Evolutionary conservation across 148 eudicot species (phyloP).

Genomic region (Pharnaceum exiguum): DNA sequence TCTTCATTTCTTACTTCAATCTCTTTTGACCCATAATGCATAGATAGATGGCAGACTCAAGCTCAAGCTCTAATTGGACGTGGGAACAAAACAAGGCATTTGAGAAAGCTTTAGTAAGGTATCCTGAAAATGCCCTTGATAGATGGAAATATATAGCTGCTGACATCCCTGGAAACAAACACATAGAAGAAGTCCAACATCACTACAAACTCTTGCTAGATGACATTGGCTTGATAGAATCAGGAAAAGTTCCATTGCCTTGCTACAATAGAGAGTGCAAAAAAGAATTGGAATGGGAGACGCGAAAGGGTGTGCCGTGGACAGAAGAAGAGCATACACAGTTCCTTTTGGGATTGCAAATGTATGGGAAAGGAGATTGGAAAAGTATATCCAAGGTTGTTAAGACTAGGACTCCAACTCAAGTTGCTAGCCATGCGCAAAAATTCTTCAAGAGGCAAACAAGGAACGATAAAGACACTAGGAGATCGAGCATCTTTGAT

Average conservation of each 20-base stretch:
- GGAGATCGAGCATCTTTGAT: constrained; percentile 30
- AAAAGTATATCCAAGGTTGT: constrained; percentile 28
- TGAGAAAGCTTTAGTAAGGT: constrained; percentile 39
- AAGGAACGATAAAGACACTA: constrained; percentile 1
- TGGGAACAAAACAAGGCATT: constrained; percentile 42
- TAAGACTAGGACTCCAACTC: constrained; percentile 22
- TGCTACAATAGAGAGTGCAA: constrained; percentile 7
- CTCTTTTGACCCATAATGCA: not conserved
- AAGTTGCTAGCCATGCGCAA: constrained; percentile 50
- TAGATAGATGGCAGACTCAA: constrained; percentile 22
- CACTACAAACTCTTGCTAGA: constrained; percentile 28
- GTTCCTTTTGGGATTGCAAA: constrained; percentile 30
- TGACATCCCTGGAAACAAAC: constrained; percentile 38
- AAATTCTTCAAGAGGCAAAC: constrained; percentile 22
- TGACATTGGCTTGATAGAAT: constrained; percentile 35
- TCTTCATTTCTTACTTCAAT: not conserved
- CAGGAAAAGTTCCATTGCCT: constrained; percentile 34
- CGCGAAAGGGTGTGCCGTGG: constrained; percentile 28
- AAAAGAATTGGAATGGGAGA: constrained; percentile 12
- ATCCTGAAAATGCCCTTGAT: constrained; percentile 17
- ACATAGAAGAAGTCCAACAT: constrained; percentile 25
- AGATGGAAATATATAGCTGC: constrained; percentile 40
- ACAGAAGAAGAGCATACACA: constrained; percentile 30
- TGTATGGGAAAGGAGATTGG: constrained; percentile 39
- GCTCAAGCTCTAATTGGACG: constrained; percentile 29